Evolutionary conservation across 371 early-diverging fungal genomes (phyloP).

Genomic region (Apophysomyces sp.): DNA sequence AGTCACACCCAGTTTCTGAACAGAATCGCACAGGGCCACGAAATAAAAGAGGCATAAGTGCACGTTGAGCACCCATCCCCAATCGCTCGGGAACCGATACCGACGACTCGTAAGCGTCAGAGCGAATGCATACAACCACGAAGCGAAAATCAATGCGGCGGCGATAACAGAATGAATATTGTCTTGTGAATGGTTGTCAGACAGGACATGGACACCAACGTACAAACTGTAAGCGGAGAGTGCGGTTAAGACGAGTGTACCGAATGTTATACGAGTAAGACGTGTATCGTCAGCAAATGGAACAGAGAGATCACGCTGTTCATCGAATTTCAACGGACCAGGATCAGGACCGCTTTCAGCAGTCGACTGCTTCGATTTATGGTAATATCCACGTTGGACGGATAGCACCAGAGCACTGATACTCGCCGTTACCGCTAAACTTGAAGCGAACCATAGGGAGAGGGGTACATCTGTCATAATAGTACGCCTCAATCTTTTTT

Average conservation of each 20-base stretch:
- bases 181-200: background rate
- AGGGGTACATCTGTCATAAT: too few species aligned
- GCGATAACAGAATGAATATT: background rate
- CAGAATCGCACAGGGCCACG: slow-evolving; percentile 6
- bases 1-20: slow-evolving; percentile 3
- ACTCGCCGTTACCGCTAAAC: slow-evolving; percentile 2
- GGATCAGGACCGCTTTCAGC: slow-evolving; percentile 7
- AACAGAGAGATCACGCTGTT: slow-evolving; percentile 18
- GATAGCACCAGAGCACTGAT: slow-evolving; percentile 18
- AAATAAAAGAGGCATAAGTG: slow-evolving; percentile 34
- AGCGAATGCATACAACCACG: slow-evolving; percentile 29
- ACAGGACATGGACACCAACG: background rate
- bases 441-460: slow-evolving; percentile 18
- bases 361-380: background rate
- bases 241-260: slow-evolving; percentile 5
- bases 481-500: too few species aligned
- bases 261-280: slow-evolving; percentile 13
- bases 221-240: slow-evolving; percentile 9
- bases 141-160: slow-evolving; percentile 1
- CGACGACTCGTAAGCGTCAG: slow-evolving; percentile 21
- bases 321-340: slow-evolving; percentile 6
- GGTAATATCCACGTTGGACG: slow-evolving; percentile 9
- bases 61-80: slow-evolving; percentile 45
- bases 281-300: slow-evolving; percentile 21
- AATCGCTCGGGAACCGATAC: slow-evolving; percentile 25